phyloP scores from a whole-genome alignment of 371 early-diverging fungal species.

The Mortierella sp. region DNA sequence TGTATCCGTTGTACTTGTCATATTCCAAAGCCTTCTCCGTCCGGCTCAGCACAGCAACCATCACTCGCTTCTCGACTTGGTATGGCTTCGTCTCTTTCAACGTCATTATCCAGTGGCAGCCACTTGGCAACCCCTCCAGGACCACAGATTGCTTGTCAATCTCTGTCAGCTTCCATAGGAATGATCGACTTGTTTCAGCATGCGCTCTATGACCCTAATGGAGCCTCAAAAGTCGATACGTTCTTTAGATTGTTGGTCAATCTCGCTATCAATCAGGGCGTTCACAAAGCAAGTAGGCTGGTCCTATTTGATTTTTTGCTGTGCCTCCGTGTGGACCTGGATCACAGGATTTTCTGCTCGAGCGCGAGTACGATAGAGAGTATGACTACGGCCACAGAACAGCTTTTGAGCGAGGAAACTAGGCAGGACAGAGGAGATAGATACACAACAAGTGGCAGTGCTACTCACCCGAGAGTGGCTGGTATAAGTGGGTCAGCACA shows the following conservation, averaged over 20 bases:
- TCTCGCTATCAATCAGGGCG: constrained; percentile 59
- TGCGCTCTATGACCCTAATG: constrained; percentile 54
- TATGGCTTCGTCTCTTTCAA: constrained; percentile 43
- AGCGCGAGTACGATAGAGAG: constrained; percentile 47
- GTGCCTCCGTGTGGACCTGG: constrained; percentile 68
- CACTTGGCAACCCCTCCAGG: constrained; percentile 7
- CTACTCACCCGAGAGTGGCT: constrained; percentile 10
- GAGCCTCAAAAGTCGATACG: constrained; percentile 56
- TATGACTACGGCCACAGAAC: constrained; percentile 40
- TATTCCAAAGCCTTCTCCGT: constrained; percentile 27
- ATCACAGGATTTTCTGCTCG: constrained; percentile 66
- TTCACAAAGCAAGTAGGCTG: constrained; percentile 66
- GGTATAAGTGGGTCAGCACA: constrained; percentile 6
- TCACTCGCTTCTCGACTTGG: constrained; percentile 45
- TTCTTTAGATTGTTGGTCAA: constrained; percentile 64
- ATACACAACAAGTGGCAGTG: background rate
- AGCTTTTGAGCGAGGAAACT: constrained; percentile 41
- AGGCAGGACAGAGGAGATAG: constrained; percentile 43
- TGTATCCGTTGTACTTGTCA: constrained; percentile 64
- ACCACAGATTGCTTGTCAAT: constrained; percentile 40
- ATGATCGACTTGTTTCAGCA: constrained; percentile 57
- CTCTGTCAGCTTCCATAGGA: constrained; percentile 45
- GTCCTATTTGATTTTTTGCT: constrained; percentile 68
- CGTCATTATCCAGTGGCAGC: constrained; percentile 17
- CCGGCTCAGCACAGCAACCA: constrained; percentile 14